Conservation (phyloP, 805 yeast genomes). For the Starmerella potacharoeniae region DNA sequence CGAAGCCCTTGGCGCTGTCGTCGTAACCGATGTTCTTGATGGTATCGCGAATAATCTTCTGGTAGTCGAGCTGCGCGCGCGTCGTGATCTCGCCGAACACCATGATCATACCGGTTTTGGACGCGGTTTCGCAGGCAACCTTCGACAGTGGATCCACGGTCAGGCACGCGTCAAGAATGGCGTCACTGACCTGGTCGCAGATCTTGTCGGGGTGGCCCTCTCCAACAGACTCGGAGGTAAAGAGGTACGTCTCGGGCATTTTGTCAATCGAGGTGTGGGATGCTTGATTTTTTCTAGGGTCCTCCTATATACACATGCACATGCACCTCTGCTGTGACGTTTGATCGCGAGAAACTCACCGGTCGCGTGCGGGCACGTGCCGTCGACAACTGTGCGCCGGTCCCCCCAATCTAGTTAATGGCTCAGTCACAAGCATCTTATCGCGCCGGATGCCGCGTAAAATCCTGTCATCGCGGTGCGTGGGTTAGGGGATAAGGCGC, state of each 20-base stretch:
- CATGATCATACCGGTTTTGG: slow-evolving; percentile 99
- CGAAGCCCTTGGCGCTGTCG: slow-evolving; percentile 90
- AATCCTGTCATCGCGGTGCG: background rate
- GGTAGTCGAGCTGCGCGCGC: slow-evolving; percentile 89
- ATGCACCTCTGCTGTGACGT: background rate
- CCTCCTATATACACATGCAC: slow-evolving; percentile 3
- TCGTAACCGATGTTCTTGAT: slow-evolving; percentile 98
- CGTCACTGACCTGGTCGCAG: slow-evolving; percentile 98
- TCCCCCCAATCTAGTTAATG: background rate
- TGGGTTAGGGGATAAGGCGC: background rate
- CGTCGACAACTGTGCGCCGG: background rate
- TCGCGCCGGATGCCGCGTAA: background rate
- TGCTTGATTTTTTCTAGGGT: background rate
- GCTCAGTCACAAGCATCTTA: background rate
- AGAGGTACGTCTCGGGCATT: slow-evolving; percentile 37
- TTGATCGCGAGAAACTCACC: background rate
- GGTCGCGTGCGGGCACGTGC: slow-evolving; percentile 2
- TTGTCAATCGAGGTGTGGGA: background rate
- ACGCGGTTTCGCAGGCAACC: slow-evolving; percentile 98
- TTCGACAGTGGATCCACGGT: slow-evolving; percentile 92
- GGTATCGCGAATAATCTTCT: slow-evolving; percentile 95
- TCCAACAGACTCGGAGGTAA: slow-evolving; percentile 61
- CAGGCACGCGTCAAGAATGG: slow-evolving; percentile 94
- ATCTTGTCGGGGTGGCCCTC: slow-evolving; percentile 48
- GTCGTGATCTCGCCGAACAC: slow-evolving; percentile 99